Conservation (phyloP, 805 yeast species). For the Kluyveromyces aestuarii region DNA sequence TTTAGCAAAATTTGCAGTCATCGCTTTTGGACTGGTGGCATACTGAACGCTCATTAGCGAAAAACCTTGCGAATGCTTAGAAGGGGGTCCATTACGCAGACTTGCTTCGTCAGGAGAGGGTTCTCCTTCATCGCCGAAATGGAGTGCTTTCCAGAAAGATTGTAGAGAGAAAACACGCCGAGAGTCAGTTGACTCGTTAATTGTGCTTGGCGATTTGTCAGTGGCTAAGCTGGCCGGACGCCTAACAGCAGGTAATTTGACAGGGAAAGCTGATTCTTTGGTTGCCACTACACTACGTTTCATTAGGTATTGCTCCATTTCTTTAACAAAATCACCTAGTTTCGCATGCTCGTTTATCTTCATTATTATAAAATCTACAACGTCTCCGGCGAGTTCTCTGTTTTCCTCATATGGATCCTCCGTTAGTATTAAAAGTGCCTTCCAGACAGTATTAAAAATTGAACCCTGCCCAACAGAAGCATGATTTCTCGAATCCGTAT, state of each 20-base stretch:
- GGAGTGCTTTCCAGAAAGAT: slow-evolving; percentile 21
- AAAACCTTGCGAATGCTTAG: slow-evolving; percentile 7
- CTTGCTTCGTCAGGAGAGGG: slow-evolving; percentile 16
- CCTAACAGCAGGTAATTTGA: slow-evolving; percentile 6
- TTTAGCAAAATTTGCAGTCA: slow-evolving; percentile 44
- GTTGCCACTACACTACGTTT: slow-evolving; percentile 33
- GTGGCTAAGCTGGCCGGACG: slow-evolving; percentile 5
- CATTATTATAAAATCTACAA: slow-evolving; percentile 64
- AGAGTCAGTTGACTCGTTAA: background rate
- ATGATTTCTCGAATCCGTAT: slow-evolving; percentile 32
- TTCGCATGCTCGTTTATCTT: slow-evolving; percentile 44
- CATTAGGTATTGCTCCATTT: slow-evolving; percentile 55
- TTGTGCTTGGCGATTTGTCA: background rate
- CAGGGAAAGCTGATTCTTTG: slow-evolving; percentile 5
- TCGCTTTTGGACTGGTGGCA: slow-evolving; percentile 44
- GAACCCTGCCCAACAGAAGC: slow-evolving; percentile 79
- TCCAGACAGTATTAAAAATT: slow-evolving; percentile 80
- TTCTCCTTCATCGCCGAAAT: slow-evolving; percentile 19
- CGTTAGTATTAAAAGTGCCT: slow-evolving; percentile 64
- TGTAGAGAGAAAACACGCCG: slow-evolving; percentile 23
- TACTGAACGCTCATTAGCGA: slow-evolving; percentile 22
- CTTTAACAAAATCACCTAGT: slow-evolving; percentile 53
- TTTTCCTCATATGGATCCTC: slow-evolving; percentile 88
- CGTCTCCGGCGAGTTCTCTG: slow-evolving; percentile 56
- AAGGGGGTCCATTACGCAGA: slow-evolving; percentile 1